Base-by-base conservation (phyloP, 352 stramenopile genomes). In the Peronospora belbahrii region DNA sequence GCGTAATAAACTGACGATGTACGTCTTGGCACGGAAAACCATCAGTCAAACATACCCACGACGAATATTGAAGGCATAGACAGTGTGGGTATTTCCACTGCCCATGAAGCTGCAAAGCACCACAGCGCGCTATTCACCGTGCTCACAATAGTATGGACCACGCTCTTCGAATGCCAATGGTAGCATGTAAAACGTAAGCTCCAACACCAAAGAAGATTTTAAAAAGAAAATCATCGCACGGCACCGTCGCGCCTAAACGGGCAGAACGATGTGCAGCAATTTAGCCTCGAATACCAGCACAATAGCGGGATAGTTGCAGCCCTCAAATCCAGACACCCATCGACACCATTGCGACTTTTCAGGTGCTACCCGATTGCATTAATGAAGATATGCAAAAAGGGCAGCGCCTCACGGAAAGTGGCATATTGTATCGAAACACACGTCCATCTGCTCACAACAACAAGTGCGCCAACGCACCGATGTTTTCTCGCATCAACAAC, bases 141-240 rank as follows among this genome's bases (percentile, higher is more conserved):
- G 85, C 58, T 97, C 89, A 6, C 88, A 68, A 71, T 97, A 97
- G 49, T 86, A 98, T 39, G 88, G 74, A 3, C 87, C 85, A 18
- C 89, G 71, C 44, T n/a, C n/a, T 31, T 79, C 67, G 56, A 86
- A 74, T 30, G 88, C 77, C 3, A 95, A 49, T 6, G 83, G 71
- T 5, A 96, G 42, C 2, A 85, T 65, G 2, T 69, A 74, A 17
- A n/a, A 87, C 52, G 33, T 91, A 80, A n/a, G n/a, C n/a, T n/a
- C n/a, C n/a, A n/a, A n/a, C n/a, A n/a, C 70, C 65, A 27, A 88
- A 68, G 46, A 95, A 94, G 37, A 59, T 13, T 80, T 80, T 6
- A 70, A 76, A 4, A 87, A 74, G 55, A 92, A 96, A 28, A 94
- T 84, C 0, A 91, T n/a, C 75, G 70, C 13, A 95, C 56, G 5